These are phyloP conservation scores for Citrus sp. DNA, from an alignment of 345 rosid genomes.

Conservation along the genomic window DNA sequence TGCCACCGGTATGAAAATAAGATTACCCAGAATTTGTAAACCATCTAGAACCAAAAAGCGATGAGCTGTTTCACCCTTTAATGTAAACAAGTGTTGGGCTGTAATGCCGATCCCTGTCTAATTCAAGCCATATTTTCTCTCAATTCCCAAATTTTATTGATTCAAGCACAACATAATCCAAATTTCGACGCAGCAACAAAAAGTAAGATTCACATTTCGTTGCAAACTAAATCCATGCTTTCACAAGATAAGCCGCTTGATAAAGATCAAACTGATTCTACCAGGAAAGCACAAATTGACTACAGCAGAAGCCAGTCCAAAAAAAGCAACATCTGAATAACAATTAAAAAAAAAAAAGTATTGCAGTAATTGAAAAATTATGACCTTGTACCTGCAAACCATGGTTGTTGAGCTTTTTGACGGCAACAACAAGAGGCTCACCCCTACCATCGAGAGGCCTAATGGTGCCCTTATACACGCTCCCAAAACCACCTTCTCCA, in stretches of 20 bases:
- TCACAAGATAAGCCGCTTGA: background rate
- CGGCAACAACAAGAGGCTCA: conserved; percentile 55
- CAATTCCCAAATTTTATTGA: background rate
- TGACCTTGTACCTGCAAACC: conserved; percentile 65
- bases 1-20: background rate
- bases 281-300: background rate
- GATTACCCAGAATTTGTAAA: background rate
- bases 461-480: conserved; percentile 78
- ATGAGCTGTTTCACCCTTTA: background rate
- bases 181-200: background rate
- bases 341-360: background rate
- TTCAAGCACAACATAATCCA: background rate
- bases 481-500: conserved; percentile 98
- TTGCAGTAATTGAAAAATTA: background rate
- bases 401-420: conserved; percentile 75
- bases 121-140: background rate
- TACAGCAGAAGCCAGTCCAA: background rate
- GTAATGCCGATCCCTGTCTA: background rate
- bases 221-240: background rate
- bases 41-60: background rate
- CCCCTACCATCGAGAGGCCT: conserved; percentile 30
- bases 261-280: background rate
- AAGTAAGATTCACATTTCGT: background rate
- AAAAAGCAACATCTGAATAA: background rate
- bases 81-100: background rate